phyloP scores from a whole-genome alignment of 2,329 filamentous ascomycete genomes.

The Venturia nashicola region DNA sequence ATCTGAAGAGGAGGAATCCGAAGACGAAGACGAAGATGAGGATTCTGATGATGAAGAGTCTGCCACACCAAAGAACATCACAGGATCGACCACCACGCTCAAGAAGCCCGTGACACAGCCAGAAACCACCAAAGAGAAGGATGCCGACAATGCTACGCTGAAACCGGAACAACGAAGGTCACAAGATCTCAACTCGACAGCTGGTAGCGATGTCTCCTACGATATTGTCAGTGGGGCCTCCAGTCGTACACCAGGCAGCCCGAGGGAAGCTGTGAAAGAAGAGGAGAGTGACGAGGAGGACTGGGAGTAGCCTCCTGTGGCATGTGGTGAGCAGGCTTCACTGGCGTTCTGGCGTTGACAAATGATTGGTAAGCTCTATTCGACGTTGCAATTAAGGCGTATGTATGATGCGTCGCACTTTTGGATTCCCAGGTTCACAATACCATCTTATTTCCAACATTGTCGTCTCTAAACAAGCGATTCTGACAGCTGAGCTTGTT shows the following conservation, averaged over 20 bases:
- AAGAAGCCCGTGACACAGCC: conserved; percentile 16
- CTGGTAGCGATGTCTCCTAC: conserved; percentile 87
- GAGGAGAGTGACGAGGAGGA: conserved; percentile 56
- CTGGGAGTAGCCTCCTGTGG: conserved; percentile 47
- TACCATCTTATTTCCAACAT: background rate
- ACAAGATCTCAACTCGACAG: conserved; percentile 45
- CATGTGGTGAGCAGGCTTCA: background rate
- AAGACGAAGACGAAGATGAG: conserved; percentile 47
- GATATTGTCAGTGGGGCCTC: conserved; percentile 66
- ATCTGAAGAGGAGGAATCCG: conserved; percentile 51
- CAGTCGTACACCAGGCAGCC: conserved; percentile 57
- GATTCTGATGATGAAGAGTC: conserved; percentile 14
- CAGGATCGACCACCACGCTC: conserved; percentile 11
- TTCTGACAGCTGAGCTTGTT: no score
- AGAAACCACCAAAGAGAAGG: conserved; percentile 20
- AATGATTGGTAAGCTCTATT: background rate
- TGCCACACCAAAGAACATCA: conserved; percentile 12
- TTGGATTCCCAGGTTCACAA: background rate
- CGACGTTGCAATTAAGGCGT: background rate
- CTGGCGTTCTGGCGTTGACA: background rate
- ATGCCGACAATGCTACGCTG: conserved; percentile 24
- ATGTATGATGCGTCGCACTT: background rate
- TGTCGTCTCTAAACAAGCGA: background rate
- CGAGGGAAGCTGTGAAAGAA: conserved; percentile 33
- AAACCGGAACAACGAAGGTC: conserved; percentile 18